Evolutionary conservation across 495 filamentous ascomycete species (phyloP).

Genomic region (Hypoxylon lenormandii): DNA sequence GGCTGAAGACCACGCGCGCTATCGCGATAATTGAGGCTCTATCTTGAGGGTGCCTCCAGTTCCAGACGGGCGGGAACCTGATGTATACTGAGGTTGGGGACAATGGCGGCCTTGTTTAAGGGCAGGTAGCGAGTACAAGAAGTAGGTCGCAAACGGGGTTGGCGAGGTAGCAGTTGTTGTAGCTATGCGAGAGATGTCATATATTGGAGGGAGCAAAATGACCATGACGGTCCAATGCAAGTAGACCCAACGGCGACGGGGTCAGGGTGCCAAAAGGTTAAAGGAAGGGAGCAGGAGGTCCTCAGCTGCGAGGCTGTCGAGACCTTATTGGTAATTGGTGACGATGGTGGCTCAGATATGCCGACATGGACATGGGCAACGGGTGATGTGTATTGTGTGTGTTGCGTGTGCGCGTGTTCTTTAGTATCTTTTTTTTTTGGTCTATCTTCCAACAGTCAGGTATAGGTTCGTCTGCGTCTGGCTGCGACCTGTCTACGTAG

Average conservation of each 20-base stretch:
- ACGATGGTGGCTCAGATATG: slow-evolving; percentile 36
- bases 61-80: slow-evolving; percentile 20
- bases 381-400: slow-evolving; percentile 1
- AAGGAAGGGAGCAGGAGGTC: slow-evolving; percentile 19
- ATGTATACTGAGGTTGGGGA: slow-evolving; percentile 15
- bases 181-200: slow-evolving; percentile 34
- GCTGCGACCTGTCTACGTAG: slow-evolving; percentile 34
- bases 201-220: slow-evolving; percentile 24
- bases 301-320: slow-evolving; percentile 41
- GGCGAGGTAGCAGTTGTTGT: slow-evolving; percentile 20
- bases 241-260: slow-evolving; percentile 37
- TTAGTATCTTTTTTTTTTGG: slow-evolving; percentile 6
- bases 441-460: slow-evolving; percentile 24
- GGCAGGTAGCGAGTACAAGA: slow-evolving; percentile 35
- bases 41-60: slow-evolving; percentile 17
- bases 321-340: slow-evolving; percentile 41
- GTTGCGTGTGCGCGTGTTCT: slow-evolving; percentile 23
- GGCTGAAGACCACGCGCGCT: slow-evolving; percentile 13
- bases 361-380: slow-evolving; percentile 33
- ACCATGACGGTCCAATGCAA: slow-evolving; percentile 36
- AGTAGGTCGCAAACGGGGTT: slow-evolving; percentile 23
- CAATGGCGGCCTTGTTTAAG: slow-evolving; percentile 23
- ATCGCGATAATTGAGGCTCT: slow-evolving; percentile 37
- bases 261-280: slow-evolving; percentile 14
- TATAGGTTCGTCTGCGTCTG: slow-evolving; percentile 30